Evolutionary conservation across 108 stramenopile species (phyloP), one percentile per base, ranked within the genome.

Genomic region (Aurantiochytrium sp.): DNA sequence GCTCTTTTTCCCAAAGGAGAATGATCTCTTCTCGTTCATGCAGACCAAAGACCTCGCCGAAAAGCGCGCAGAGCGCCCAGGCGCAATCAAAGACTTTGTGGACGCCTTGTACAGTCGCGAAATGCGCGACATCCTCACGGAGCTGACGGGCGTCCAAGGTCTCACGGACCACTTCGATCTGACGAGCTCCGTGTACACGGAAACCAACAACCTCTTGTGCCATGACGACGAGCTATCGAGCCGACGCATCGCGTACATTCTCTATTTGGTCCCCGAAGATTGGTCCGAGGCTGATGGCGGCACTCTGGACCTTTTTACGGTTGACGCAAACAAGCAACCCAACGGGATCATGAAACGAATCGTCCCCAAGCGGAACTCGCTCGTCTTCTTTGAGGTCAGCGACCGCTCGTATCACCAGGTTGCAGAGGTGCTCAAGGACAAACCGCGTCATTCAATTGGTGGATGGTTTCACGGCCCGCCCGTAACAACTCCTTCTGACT

Each of bases 261-360:
- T 90, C 44, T 90, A 90, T 58, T 59, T 90, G n/a, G 89, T 90
- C 12, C 88, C 88, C 18, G 49, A 25, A 2, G 76, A 87, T 49
- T 90, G 89, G 89, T 25, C 89, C 23, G 89, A 55, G 58, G 53
- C 55, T 5, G 89, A 90, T 44, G 89, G 89, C 44, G 89, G 89
- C 58, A 14, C 44, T 19, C 60, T 90, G 21, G 89, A 90, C 53
- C 89, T 90, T 14, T 90, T 49, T 44, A 29, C 88, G 19, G 89
- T 28, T 0, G 89, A 90, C 83, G 87, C 87, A 1, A 18, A 44
- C 25, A 44, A 51, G 21, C 43, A 43, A 16, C 89, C 89, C 19
- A 45, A 53, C 47, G 87, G 18, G 18, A 42, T 90, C 76, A 23
- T 44, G 19, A 90, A 90, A 58, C 49, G 45, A 28, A 59, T 90